phyloP scores from a whole-genome alignment of 768 basidiomycete genomes.

The Lentinula boryana region DNA sequence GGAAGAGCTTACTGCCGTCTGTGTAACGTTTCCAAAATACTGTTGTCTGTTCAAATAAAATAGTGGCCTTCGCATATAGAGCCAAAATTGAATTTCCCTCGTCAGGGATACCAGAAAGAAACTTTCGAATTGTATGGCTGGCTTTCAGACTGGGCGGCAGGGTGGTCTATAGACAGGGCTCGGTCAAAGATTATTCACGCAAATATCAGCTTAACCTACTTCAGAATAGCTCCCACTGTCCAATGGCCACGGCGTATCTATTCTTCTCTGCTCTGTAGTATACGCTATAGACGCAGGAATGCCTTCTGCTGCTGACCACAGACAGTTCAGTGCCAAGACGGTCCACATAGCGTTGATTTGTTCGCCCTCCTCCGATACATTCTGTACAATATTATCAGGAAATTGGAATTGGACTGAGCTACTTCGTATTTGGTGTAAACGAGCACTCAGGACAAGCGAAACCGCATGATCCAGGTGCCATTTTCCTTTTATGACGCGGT shows the following conservation, averaged over 20 bases:
- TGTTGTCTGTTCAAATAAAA: conserved; percentile 3
- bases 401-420: neutral
- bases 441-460: conserved; percentile 18
- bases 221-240: neutral
- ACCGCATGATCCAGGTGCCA: conserved; percentile 31
- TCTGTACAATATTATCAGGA: conserved; percentile 11
- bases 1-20: neutral
- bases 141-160: neutral
- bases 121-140: conserved; percentile 1
- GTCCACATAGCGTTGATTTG: conserved; percentile 37
- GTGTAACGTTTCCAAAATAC: neutral
- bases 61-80: neutral
- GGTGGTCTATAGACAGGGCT: neutral
- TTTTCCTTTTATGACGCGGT: conserved; percentile 33
- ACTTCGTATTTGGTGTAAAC: conserved; percentile 17
- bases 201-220: neutral
- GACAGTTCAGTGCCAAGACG: conserved; percentile 29
- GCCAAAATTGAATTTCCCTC: neutral
- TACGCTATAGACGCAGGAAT: conserved; percentile 26
- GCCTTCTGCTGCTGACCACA: conserved; percentile 26
- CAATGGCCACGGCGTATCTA: conserved; percentile 9
- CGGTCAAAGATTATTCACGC: neutral
- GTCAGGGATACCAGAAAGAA: neutral
- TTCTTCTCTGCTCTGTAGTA: conserved; percentile 4
- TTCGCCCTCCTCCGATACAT: conserved; percentile 32